Conservation (phyloP, 2,329 filamentous ascomycete species). For the Verticillium dahliae region DNA sequence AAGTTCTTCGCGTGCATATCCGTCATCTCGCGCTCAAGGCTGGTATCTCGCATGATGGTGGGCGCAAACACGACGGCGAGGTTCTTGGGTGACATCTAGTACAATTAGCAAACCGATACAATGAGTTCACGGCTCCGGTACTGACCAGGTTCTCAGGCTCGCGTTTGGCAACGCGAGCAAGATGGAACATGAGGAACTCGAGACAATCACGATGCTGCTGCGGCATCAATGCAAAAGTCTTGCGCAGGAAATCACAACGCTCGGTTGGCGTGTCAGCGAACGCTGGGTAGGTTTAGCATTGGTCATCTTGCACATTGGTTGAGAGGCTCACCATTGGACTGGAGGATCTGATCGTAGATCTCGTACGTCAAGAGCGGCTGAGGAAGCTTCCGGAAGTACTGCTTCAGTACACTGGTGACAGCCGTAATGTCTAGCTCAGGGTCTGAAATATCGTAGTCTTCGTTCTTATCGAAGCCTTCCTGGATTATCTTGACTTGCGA, state of each 20-base stretch:
- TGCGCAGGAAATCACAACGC: conserved; percentile 64
- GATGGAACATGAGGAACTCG: conserved; percentile 90
- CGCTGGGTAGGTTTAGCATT: conserved; percentile 35
- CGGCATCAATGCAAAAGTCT: conserved; percentile 72
- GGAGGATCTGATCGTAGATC: conserved; percentile 82
- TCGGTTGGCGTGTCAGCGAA: conserved; percentile 55
- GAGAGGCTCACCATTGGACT: conserved; percentile 57
- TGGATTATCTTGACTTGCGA: conserved; percentile 86
- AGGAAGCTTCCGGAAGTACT: conserved; percentile 93
- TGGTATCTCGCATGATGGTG: conserved; percentile 90
- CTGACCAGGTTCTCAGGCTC: conserved; percentile 78
- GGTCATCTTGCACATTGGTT: neutral
- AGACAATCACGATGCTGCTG: conserved; percentile 81
- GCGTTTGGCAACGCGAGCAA: conserved; percentile 76
- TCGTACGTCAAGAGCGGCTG: conserved; percentile 86
- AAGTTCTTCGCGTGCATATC: conserved; percentile 93
- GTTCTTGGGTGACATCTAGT: conserved; percentile 90
- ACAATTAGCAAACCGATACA: conserved; percentile 11
- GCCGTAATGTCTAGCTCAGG: conserved; percentile 92
- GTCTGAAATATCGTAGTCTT: conserved; percentile 89
- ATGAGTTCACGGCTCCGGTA: conserved; percentile 6
- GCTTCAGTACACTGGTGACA: conserved; percentile 91
- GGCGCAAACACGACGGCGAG: conserved; percentile 95
- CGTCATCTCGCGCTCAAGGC: conserved; percentile 88
- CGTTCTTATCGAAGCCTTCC: conserved; percentile 80